Evolutionary conservation across 495 filamentous ascomycete species (phyloP), one percentile per base, ranked within the genome.

Genomic region (Aspergillus carlsbadensis): DNA sequence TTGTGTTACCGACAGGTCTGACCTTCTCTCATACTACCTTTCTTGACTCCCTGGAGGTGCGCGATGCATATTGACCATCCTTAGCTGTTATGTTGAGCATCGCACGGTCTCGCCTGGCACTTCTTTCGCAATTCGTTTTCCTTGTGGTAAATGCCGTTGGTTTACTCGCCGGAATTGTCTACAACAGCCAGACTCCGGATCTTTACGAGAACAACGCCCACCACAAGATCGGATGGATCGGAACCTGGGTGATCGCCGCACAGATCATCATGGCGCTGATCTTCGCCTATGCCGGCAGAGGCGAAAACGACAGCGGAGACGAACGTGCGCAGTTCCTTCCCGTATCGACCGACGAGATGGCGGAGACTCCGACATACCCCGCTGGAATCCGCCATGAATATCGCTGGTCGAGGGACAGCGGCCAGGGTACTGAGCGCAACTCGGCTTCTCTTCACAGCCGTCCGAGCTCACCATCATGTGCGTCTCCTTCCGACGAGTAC

Each of bases 161-260:
- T 35, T 60, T 95, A 50, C 65, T 95, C 21, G 64, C 92, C 36
- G 87, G 84, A 2, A 81, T 86, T 51, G 76, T 94, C 17, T 96
- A 96, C 74, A 90, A 92, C 67, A 78, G 78, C 60, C 84, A 82
- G 44, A 96, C 91, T 0, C 92, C 92, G 2, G 90, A 96, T 67
- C 73, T 98, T 1, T 98, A 97, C 66, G 82, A 85, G 47, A 87
- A 90, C 65, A 96, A 96, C 65, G 82, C 87, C 6, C 95, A 98
- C 67, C 86, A 91, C 71, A 92, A 87, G 70, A 79, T 94, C 45
- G 94, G 94, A 31, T 98, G 94, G 94, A 76, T 89, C 36, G 78
- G 87, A 29, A 92, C 88, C 10, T 88, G 83, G 76, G 77, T 91
- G 13, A 75, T 88, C 10, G 72, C 77, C 37, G 82, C 77, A 24